phyloP scores from a whole-genome alignment of 352 stramenopile species.

The Phytophthora melonis region DNA sequence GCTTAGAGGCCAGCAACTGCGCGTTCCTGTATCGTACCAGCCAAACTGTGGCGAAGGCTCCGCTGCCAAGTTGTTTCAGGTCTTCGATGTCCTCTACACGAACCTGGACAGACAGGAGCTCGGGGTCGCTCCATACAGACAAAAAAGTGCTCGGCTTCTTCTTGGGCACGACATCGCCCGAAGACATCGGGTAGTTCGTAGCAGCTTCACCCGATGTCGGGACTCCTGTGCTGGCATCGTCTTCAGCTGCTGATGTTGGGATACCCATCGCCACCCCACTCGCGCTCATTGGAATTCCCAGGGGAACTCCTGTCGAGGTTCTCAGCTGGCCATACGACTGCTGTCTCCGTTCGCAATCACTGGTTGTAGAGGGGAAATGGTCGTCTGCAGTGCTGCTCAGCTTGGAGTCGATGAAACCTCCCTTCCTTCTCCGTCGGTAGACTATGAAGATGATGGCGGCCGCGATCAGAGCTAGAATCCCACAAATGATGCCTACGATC shows the following conservation, averaged over 20 bases:
- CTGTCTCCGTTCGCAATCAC: slow-evolving; percentile 7
- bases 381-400: slow-evolving; percentile 25
- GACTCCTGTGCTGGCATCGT: slow-evolving; percentile 21
- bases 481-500: slow-evolving; percentile 34
- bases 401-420: slow-evolving; percentile 15
- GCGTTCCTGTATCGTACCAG: slow-evolving; percentile 36
- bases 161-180: slow-evolving; percentile 5
- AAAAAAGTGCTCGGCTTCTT: slow-evolving; percentile 28
- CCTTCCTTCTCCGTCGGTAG: slow-evolving; percentile 24
- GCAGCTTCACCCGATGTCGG: slow-evolving; percentile 6
- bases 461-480: slow-evolving; percentile 21
- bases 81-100: slow-evolving; percentile 42
- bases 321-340: slow-evolving; percentile 13
- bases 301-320: slow-evolving; percentile 28
- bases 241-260: slow-evolving; percentile 7
- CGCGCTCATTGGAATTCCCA: slow-evolving; percentile 33
- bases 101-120: slow-evolving; percentile 38
- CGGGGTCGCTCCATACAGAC: slow-evolving; percentile 40
- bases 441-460: slow-evolving; percentile 20
- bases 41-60: slow-evolving; percentile 44
- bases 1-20: slow-evolving; percentile 41
- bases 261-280: slow-evolving; percentile 35
- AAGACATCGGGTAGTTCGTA: slow-evolving; percentile 13
- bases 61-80: slow-evolving; percentile 32
- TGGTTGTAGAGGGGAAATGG: slow-evolving; percentile 17